phyloP scores from a whole-genome alignment of 2,329 filamentous ascomycete genomes.

The Epicoccum nigrum region DNA sequence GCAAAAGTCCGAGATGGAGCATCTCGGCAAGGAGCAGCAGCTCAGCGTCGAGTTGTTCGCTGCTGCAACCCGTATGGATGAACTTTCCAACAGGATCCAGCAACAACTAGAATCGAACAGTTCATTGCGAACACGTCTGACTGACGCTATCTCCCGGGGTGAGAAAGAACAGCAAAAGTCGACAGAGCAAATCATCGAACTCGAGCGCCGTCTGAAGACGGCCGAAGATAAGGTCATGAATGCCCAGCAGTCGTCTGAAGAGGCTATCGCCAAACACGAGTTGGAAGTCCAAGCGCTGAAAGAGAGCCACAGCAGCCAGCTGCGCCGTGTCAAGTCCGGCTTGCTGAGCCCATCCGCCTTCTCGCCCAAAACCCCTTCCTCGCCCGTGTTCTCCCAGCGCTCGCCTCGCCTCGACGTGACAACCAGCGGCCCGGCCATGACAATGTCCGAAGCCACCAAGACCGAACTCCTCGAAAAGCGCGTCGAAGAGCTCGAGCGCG shows the following conservation, averaged over 20 bases:
- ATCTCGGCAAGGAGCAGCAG: constrained; percentile 65
- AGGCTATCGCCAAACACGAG: constrained; percentile 81
- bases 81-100: constrained; percentile 78
- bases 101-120: constrained; percentile 80
- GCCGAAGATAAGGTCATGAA: constrained; percentile 84
- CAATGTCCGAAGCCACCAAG: constrained; percentile 71
- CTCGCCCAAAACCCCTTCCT: constrained; percentile 65
- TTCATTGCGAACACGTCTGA: constrained; percentile 74
- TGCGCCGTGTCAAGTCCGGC: constrained; percentile 70
- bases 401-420: constrained; percentile 67
- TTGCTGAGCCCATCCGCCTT: constrained; percentile 56
- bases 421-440: constrained; percentile 64
- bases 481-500: constrained; percentile 83
- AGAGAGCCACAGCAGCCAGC: constrained; percentile 76
- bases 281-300: constrained; percentile 79
- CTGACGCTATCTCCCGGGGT: constrained; percentile 79
- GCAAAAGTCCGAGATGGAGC: constrained; percentile 61
- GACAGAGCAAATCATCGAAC: constrained; percentile 78
- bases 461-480: constrained; percentile 77
- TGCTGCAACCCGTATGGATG: constrained; percentile 78
- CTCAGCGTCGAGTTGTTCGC: constrained; percentile 73
- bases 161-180: constrained; percentile 83
- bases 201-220: constrained; percentile 79
- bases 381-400: constrained; percentile 66
- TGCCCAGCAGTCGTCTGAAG: constrained; percentile 86